A percentile compares a stretch with the other conserved stretches of the same genome.
phyloP scores from a whole-genome alignment of 371 early-diverging fungal species.

The Dentiscutata heterogama region DNA sequence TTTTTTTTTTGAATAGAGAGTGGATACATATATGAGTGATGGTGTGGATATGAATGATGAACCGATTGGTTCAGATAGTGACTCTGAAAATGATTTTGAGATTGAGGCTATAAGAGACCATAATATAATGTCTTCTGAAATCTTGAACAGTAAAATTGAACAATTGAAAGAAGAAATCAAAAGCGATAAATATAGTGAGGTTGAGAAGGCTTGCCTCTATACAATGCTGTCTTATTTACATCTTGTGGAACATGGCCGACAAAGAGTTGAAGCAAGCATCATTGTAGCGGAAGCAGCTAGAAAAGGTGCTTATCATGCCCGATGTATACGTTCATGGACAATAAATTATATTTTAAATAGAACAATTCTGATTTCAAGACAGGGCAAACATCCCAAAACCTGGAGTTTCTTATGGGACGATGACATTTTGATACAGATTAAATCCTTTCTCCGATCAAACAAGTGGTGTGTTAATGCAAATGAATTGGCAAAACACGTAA shows the following conservation, averaged over 20 bases:
- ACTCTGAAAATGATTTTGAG: not conserved
- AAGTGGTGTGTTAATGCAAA: too few species aligned
- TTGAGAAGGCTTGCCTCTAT: not conserved
- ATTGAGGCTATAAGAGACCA: not conserved
- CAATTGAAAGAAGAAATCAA: not conserved
- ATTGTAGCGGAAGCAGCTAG: not conserved
- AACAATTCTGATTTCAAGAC: too few species aligned
- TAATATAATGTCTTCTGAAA: not conserved
- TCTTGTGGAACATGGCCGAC: not conserved
- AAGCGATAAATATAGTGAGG: not conserved
- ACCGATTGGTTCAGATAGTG: not conserved
- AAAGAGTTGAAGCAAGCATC: not conserved
- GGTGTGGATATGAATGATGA: not conserved
- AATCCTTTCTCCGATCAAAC: too few species aligned
- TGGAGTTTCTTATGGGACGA: too few species aligned
- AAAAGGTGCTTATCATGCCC: not conserved
- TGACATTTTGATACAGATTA: too few species aligned
- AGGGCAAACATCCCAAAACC: too few species aligned
- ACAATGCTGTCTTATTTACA: not conserved
- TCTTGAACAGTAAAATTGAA: not conserved
- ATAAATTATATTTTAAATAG: too few species aligned
- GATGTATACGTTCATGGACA: not conserved
- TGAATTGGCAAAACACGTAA: too few species aligned
- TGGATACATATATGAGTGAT: not conserved
- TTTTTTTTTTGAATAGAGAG: too few species aligned